Conservation (phyloP, 2,329 filamentous ascomycete genomes). For the Colletotrichum abscissum region DNA sequence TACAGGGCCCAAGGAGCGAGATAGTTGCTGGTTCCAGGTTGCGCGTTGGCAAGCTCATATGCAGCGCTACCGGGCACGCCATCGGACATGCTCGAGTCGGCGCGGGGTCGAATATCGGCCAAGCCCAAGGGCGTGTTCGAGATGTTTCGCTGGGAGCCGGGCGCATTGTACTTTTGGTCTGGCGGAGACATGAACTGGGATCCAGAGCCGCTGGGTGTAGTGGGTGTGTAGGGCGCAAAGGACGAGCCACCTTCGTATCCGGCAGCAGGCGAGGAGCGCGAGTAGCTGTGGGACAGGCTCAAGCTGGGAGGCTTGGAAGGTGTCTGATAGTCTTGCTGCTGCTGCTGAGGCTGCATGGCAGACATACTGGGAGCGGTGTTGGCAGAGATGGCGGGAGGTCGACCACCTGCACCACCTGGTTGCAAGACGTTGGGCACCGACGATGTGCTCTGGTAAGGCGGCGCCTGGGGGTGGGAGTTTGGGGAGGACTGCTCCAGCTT, state of each 20-base stretch:
- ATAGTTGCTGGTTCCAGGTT: constrained; percentile 88
- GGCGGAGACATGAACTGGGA: constrained; percentile 37
- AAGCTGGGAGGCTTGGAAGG: constrained; percentile 75
- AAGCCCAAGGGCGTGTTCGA: constrained; percentile 92
- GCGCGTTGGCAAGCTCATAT: constrained; percentile 74
- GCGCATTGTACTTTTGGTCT: constrained; percentile 64
- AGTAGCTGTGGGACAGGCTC: constrained; percentile 79
- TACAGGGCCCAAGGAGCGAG: constrained; percentile 95
- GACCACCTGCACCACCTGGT: constrained; percentile 54
- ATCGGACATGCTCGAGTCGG: constrained; percentile 84
- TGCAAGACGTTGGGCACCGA: constrained; percentile 69
- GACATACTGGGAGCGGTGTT: constrained; percentile 59
- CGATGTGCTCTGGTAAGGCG: constrained; percentile 53
- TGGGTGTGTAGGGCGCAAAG: constrained; percentile 65
- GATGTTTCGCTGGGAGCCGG: constrained; percentile 69
- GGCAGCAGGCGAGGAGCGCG: constrained; percentile 82
- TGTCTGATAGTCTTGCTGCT: constrained; percentile 65
- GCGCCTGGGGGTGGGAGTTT: constrained; percentile 40
- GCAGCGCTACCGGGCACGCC: constrained; percentile 70
- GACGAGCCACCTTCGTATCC: constrained; percentile 66
- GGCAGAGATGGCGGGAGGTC: constrained; percentile 51
- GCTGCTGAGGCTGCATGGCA: constrained; percentile 56
- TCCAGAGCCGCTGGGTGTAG: constrained; percentile 68
- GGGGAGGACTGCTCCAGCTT: constrained; percentile 59
- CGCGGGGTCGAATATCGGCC: constrained; percentile 89